Base-by-base conservation (phyloP, 1,139 yeast genomes). In the Petasospora rhodanensis region DNA sequence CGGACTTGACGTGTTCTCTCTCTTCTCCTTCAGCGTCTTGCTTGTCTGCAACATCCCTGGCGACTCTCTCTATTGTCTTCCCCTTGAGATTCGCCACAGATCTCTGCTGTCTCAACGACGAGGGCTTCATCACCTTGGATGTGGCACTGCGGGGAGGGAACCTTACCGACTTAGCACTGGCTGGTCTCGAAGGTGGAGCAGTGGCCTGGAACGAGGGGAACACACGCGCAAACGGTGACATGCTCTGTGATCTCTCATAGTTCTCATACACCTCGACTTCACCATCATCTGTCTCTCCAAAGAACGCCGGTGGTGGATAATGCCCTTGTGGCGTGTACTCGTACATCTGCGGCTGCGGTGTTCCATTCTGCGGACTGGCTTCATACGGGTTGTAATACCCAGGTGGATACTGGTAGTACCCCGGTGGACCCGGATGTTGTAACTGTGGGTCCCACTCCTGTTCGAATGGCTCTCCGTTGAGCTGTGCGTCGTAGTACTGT, bases 201-300 rank as follows among this genome's bases (percentile, higher is more conserved):
- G 57, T 43, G 1, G 61, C 61, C 34, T 56, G 57, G 32, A 51
- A 51, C 2, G 59, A 45, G 11, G 62, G 61, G 43, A 56, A 57
- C 5, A 53, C 57, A 24, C 52, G 46, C 5, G 52, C 51, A 31
- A 51, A 49, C 19, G 58, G 55, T 14, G 56, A 53, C 14, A 38
- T 40, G 8, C 42, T 40, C 19, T 42, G 39, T 17, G 30, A 29
- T 24, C 27, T 22, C 6, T 43, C 42, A 23, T 37, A 35, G 2
- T 29, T 28, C 11, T 40, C 49, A 19, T 50, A 48, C 8, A 49
- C 42, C 11, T 47, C 40, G 22, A 42, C 51, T 29, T 32, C 47
- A n/a, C 29, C 41, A 16, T 40, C 43, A 12, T 33, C 38, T 9
- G 22, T 16, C 14, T 19, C 35, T 4, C 34, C 29, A 18, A 22